Conservation (phyloP, 768 basidiomycete genomes). For the Pleurotus tuoliensis region DNA sequence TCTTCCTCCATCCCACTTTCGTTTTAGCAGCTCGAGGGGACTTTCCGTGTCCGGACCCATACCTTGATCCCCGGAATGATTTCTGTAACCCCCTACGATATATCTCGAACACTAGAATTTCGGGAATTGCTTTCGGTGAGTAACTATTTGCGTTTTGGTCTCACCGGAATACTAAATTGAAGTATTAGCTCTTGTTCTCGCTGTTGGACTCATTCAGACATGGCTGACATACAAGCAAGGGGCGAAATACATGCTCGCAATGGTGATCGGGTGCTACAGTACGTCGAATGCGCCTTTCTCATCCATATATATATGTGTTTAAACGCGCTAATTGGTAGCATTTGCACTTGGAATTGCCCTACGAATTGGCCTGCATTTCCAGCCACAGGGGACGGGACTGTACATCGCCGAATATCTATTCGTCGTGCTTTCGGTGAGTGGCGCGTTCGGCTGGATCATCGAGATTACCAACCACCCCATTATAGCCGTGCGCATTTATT, state of each 20-base stretch:
- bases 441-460: background rate
- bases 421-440: conserved; percentile 52
- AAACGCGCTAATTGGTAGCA: conserved; percentile 25
- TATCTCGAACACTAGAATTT: conserved; percentile 50
- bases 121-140: conserved; percentile 46
- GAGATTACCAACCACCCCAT: background rate
- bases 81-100: conserved; percentile 51
- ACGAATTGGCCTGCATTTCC: conserved; percentile 50
- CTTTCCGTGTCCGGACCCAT: conserved; percentile 34
- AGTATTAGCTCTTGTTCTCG: conserved; percentile 24
- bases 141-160: background rate
- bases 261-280: conserved; percentile 62
- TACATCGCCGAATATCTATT: conserved; percentile 59
- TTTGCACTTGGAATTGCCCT: conserved; percentile 53
- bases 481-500: conserved; percentile 71
- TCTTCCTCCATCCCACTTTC: background rate
- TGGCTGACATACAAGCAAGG: conserved; percentile 39
- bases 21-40: conserved; percentile 3
- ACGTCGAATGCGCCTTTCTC: conserved; percentile 15
- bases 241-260: conserved; percentile 55
- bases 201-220: conserved; percentile 41
- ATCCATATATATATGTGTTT: background rate
- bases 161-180: too few relatives aligned
- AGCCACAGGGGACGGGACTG: conserved; percentile 48
- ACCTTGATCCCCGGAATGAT: conserved; percentile 47